Evolutionary conservation across 495 filamentous ascomycete species (phyloP), one percentile per base, ranked within the genome.

Genomic region (Trichoderma asperelloides): DNA sequence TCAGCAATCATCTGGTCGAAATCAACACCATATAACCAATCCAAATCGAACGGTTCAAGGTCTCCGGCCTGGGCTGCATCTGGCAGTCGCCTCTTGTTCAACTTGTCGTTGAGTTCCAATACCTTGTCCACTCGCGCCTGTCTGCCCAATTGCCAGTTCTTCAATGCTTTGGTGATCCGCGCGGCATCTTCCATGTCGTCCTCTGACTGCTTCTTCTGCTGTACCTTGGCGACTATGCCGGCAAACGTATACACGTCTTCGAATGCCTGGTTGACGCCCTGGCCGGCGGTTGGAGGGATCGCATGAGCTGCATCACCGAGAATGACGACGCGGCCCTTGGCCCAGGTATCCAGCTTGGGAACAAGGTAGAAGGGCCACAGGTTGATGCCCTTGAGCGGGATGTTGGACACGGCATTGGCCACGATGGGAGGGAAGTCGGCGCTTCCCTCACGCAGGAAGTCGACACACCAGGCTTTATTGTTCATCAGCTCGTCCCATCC

Each of bases 251-350:
- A 69, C 13, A 71, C 70, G 66, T 78, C 75, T 62, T 77, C 75
- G 37, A 78, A 74, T 0, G 75, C 74, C 30, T 73, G 69, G 57
- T 73, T 74, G 15, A 70, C 72, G 15, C 76, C 74, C 62, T 76
- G 74, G 1, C 76, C 74, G 16, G 71, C 71, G 45, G 77, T 76
- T 5, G 78, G 78, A 3, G 77, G 73, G 68, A 78, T 79, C 11
- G 78, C 79, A 68, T 82, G 78, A 9, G 78, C 78, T 13, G 78
- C 78, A 69, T 81, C 80, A 16, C 79, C 78, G 2, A 80, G 67
- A 16, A 81, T 64, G 18, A 79, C 71, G 71, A 76, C 68, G 40
- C 70, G 68, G n/a, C 68, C 68, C 12, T 49, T 51, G 3, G 67
- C 68, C 81, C 82, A 82, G 0, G 30, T 57, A 15, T 62, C 49